Conservation (phyloP, 2,329 filamentous ascomycete genomes). For the Aspergillus neotritici region DNA sequence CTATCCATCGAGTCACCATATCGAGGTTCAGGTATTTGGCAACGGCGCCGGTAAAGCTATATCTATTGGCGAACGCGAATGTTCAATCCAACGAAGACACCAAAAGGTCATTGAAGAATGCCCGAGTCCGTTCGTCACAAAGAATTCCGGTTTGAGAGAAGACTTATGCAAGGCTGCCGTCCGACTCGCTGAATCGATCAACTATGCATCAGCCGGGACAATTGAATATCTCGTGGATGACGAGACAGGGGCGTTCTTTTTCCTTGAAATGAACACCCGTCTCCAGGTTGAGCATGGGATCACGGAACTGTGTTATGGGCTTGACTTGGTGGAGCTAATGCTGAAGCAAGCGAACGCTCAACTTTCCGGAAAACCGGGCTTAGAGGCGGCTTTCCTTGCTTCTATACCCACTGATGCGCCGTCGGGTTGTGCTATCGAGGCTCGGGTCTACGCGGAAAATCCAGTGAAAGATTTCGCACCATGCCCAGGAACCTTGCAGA, state of each 20-base stretch:
- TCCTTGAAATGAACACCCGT: constrained; percentile 56
- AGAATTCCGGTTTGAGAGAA: constrained; percentile 54
- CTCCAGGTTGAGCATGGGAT: constrained; percentile 56
- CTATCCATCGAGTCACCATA: constrained; percentile 71
- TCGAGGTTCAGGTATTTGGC: constrained; percentile 87
- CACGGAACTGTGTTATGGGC: constrained; percentile 51
- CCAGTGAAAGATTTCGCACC: constrained; percentile 56
- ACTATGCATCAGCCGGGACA: constrained; percentile 80
- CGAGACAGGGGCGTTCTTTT: constrained; percentile 70
- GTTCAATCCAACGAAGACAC: constrained; percentile 77
- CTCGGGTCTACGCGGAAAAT: constrained; percentile 53
- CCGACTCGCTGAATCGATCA: constrained; percentile 51
- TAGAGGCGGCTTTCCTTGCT: constrained; percentile 39
- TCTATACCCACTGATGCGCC: constrained; percentile 41
- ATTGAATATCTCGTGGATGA: constrained; percentile 89
- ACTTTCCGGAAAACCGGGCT: constrained; percentile 41
- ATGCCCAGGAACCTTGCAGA: constrained; percentile 54
- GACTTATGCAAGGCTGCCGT: constrained; percentile 64
- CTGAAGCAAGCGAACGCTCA: constrained; percentile 51
- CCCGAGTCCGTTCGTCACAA: constrained; percentile 63
- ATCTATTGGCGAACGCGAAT: constrained; percentile 81
- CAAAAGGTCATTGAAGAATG: constrained; percentile 91
- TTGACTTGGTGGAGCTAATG: constrained; percentile 54
- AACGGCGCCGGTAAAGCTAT: constrained; percentile 74
- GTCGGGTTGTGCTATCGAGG: constrained; percentile 49